Conservation (phyloP, 2,329 filamentous ascomycete species). For the Grosmannia clavigera region DNA sequence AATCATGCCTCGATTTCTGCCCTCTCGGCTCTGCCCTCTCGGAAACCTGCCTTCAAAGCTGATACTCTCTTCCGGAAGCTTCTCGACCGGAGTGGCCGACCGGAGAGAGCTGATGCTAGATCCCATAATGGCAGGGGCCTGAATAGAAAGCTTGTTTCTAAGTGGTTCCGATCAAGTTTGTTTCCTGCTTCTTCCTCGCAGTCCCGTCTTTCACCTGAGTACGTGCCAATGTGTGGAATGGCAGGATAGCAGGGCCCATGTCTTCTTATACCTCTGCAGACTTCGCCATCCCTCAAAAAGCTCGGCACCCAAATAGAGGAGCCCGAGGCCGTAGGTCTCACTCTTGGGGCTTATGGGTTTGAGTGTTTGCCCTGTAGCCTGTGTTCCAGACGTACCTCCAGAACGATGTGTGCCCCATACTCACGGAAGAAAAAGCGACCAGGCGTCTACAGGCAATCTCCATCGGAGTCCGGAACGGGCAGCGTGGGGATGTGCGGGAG, state of each 20-base stretch:
- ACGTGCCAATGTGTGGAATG: not conserved
- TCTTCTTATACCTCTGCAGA: not conserved
- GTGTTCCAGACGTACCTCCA: too few relatives aligned
- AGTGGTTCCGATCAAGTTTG: too few relatives aligned
- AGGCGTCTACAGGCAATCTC: not conserved
- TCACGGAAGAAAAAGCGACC: too few relatives aligned
- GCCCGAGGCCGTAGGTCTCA: not conserved
- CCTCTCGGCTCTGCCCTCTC: too few relatives aligned
- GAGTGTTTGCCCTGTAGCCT: too few relatives aligned
- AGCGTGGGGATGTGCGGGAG: constrained; percentile 10
- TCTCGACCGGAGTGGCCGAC: not conserved
- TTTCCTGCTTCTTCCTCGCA: too few relatives aligned
- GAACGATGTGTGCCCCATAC: too few relatives aligned
- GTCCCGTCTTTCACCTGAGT: not conserved
- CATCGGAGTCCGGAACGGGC: constrained; percentile 10
- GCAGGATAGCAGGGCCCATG: not conserved
- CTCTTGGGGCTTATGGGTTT: too few relatives aligned
- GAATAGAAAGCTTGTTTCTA: not conserved
- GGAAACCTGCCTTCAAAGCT: constrained; percentile 10
- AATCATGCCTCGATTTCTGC: too few relatives aligned
- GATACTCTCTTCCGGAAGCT: constrained; percentile 1
- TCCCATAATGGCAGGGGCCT: constrained; percentile 7
- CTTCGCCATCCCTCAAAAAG: not conserved
- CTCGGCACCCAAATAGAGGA: not conserved
- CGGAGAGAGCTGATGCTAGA: constrained; percentile 5